Percentiles rank a stretch among this genome's conserved stretches.
These are phyloP conservation scores for Neurospora discreta DNA, from an alignment of 495 filamentous ascomycete genomes.

Conservation along the genomic window DNA sequence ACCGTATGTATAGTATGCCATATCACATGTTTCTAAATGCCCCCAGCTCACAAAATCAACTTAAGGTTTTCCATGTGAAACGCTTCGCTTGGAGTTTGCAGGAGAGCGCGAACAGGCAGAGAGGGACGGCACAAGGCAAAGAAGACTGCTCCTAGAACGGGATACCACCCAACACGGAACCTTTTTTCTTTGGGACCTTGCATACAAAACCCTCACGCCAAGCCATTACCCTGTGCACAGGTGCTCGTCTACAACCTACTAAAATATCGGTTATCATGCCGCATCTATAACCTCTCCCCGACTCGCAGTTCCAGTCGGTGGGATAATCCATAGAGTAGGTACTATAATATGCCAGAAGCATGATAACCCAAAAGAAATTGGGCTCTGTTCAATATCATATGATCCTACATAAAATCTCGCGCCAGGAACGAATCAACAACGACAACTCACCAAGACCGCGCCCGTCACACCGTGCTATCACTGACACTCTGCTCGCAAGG, in stretches of 20 bases:
- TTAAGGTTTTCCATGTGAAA: background rate
- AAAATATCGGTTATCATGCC: background rate
- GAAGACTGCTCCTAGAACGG: background rate
- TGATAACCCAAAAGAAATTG: background rate
- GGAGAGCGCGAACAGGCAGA: background rate
- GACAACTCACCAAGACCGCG: background rate
- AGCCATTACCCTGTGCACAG: background rate
- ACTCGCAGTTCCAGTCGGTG: background rate
- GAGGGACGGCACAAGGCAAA: background rate
- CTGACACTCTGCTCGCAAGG: background rate
- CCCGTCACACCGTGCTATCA: background rate
- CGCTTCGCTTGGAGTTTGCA: background rate
- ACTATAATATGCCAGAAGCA: background rate
- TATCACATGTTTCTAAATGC: background rate
- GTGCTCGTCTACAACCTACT: background rate
- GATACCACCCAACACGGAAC: background rate
- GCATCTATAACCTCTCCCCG: background rate
- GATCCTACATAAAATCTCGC: background rate
- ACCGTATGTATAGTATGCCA: background rate
- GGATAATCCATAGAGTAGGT: background rate
- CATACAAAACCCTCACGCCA: background rate
- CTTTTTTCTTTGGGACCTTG: background rate
- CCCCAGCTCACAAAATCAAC: background rate
- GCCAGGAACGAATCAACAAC: background rate
- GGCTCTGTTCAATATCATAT: background rate